Conservation (phyloP, 371 early-diverging fungal species). For the Globomyces sp. region DNA sequence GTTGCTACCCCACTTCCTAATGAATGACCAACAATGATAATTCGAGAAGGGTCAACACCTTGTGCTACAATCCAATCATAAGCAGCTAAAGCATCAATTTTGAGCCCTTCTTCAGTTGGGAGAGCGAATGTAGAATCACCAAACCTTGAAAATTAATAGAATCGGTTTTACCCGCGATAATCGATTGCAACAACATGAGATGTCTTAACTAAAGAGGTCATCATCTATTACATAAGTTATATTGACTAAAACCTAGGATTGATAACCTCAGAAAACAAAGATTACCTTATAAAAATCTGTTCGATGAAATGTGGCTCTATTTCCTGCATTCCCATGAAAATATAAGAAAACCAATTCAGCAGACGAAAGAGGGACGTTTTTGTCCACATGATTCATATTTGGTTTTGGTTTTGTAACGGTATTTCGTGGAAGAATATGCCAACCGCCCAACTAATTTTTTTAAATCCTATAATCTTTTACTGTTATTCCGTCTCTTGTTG, state of each 20-base stretch:
- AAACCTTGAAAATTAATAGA: constrained; percentile 18
- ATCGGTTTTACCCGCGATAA: constrained; percentile 36
- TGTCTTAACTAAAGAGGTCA: constrained; percentile 18
- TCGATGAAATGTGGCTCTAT: constrained; percentile 38
- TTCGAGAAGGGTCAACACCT: constrained; percentile 26
- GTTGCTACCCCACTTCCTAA: constrained; percentile 52
- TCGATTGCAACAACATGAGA: constrained; percentile 44
- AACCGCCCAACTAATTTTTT: constrained; percentile 27
- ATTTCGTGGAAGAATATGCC: constrained; percentile 36
- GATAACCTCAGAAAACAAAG: background rate
- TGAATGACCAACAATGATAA: constrained; percentile 47
- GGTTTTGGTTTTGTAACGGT: constrained; percentile 11
- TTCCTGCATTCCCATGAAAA: constrained; percentile 54
- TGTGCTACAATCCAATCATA: constrained; percentile 37
- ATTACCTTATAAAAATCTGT: constrained; percentile 37
- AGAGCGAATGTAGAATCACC: constrained; percentile 38
- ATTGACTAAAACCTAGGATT: no score
- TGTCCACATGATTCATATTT: background rate
- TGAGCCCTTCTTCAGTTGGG: constrained; percentile 38
- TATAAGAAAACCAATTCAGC: constrained; percentile 40
- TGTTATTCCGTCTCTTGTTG: constrained; percentile 21
- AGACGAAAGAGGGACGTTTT: background rate
- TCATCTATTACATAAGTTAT: constrained; percentile 9
- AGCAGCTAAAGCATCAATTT: constrained; percentile 40
- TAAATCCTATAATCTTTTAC: no score